phyloP scores from a whole-genome alignment of 1,284 basidiomycete genomes.

The Blastosporella zonata region DNA sequence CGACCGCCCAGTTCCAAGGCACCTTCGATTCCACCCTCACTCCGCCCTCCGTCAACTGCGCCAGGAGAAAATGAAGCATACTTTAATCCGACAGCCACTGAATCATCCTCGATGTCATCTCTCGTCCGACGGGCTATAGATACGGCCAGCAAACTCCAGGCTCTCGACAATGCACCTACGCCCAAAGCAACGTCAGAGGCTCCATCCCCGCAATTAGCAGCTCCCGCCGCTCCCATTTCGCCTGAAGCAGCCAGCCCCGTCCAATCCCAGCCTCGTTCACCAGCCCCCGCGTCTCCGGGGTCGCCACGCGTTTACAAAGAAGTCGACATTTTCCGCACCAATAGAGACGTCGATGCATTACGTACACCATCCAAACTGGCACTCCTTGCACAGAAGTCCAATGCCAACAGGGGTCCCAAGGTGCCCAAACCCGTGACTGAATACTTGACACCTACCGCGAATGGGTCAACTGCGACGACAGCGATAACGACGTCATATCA shows the following conservation, averaged over 20 bases:
- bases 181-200: slow-evolving; percentile 11
- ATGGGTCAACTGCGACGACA: slow-evolving; percentile 71
- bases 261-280: neutral
- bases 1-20: slow-evolving; percentile 35
- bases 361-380: slow-evolving; percentile 35
- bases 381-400: slow-evolving; percentile 35
- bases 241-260: slow-evolving; percentile 20
- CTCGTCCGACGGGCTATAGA: slow-evolving; percentile 61
- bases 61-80: slow-evolving; percentile 17
- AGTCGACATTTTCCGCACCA: slow-evolving; percentile 16
- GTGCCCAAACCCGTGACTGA: slow-evolving; percentile 51
- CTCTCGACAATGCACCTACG: slow-evolving; percentile 28
- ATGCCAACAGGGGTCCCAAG: slow-evolving; percentile 42
- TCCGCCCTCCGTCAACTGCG: slow-evolving; percentile 3
- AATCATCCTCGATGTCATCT: slow-evolving; percentile 50
- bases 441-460: slow-evolving; percentile 70
- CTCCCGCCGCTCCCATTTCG: slow-evolving; percentile 12
- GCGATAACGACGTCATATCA: slow-evolving; percentile 78
- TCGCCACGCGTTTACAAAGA: slow-evolving; percentile 16
- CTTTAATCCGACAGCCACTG: slow-evolving; percentile 22
- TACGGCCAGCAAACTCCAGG: slow-evolving; percentile 47
- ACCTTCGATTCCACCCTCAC: slow-evolving; percentile 21
- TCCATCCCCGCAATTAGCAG: slow-evolving; percentile 10
- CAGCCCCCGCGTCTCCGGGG: slow-evolving; percentile 3
- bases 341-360: slow-evolving; percentile 13